Base-by-base conservation (phyloP, 1,139 yeast genomes). In the Kurtzmaniella natalensis region DNA sequence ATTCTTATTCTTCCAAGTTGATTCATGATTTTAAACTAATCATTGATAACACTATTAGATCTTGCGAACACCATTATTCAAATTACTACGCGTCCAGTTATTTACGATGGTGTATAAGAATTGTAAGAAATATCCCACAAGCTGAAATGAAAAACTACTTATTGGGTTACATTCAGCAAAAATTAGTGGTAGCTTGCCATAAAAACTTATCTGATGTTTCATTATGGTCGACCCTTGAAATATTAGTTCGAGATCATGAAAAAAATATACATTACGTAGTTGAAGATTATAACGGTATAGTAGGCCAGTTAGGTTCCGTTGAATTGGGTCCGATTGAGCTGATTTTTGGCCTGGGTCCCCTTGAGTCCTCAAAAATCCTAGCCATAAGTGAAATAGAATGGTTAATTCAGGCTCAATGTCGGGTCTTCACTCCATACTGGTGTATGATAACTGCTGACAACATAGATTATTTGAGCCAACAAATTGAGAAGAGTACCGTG, bases 21-120 rank as follows among this genome's bases (percentile, higher is more conserved):
- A 9, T 7, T 11, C 26, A 13, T 8, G 16, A 28, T 33, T 31
- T 39, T 15, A 23, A 21, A 13, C 26, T 25, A 7, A 28, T 55
- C 2, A 22, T 59, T 2, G 40, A 37, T 7, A 41, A 66, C 27
- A 40, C 57, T 2, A 40, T 64, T 19, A 50, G 44, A 33, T 59
- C 72, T 17, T 58, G 64, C 41, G 46, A 53, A 21, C 33, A 57
- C 28, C 75, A 69, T 42, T 62, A 50, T 44, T 66, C 71, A 32
- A 69, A 68, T 44, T 69, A 69, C 43, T 64, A 68, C 35, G 73
- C 65, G 2, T 51, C 57, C 21, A 50, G 48, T 33, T 65, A 52
- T 36, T 38, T 66, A 10, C 44, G 51, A 19, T 68, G 72, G 72
- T 38, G 57, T 14, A 45, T 48, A 4, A 37, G 40, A 11, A 32